Evolutionary conservation across 345 rosid genomes (phyloP), one percentile per base, ranked within the genome.

Genomic region (Melaleuca alternifolia): DNA sequence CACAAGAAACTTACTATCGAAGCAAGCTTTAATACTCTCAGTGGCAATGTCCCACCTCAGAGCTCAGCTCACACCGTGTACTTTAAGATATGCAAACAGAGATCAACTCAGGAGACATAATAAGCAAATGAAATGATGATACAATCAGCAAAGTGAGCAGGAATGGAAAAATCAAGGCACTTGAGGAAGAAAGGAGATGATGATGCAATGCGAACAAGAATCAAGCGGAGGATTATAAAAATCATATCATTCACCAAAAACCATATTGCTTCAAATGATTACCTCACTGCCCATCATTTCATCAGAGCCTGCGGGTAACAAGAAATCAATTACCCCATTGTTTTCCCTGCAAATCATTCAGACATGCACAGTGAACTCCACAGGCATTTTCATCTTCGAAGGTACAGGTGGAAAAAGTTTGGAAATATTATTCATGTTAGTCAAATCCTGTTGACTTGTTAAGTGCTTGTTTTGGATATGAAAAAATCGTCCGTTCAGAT

Each of bases 291-390:
- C 86, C 84, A 75, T 89, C 79, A 77, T 26, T 51, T 88, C 85
- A 84, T 85, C 89, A 88, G 86, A 85, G 30, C 79, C 87, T 86
- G 85, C 86, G 90, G 89, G 87, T 11, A 53, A 44, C 85, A 30
- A 83, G 24, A 26, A 84, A 16, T 23, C 50, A 65, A 84, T 10
- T 11, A 11, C 23, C 10, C 51, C 85, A 37, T 37, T 46, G 28
- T 6, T 56, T 23, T 23, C 28, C 10, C 50, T 84, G 11, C 51
- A 23, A 53, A 37, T 71, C 53, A 50, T 37, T 54, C 18, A 3
- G 50, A 53, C 61, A 37, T 14, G 54, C 85, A 33, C n/a, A 20
- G 44, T 33, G 85, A 24, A 30, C 50, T 18, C 10, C 13, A 33
- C 51, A 41, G 23, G 23, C 50, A 51, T 30, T 61, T 37, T 54